Evolutionary conservation across 768 basidiomycete genomes (phyloP).

Genomic region (Phlegmacium glaucopus): DNA sequence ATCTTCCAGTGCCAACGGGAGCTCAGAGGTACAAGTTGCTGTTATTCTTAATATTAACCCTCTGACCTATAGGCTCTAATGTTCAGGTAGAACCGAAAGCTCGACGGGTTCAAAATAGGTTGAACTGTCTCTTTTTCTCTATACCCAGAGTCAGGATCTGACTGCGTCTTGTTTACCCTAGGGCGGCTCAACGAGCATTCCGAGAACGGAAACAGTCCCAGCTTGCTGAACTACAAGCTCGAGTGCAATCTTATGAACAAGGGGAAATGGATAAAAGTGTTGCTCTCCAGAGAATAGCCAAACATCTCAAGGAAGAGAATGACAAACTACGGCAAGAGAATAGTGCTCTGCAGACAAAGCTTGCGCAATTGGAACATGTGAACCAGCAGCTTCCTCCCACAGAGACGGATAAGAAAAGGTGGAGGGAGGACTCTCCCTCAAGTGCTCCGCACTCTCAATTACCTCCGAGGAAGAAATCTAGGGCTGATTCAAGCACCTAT

Average conservation of each 20-base stretch:
- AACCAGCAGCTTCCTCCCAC: conserved; percentile 11
- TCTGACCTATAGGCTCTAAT: conserved; percentile 2
- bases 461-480: conserved; percentile 21
- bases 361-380: conserved; percentile 40
- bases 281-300: conserved; percentile 78
- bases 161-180: conserved; percentile 21
- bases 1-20: conserved; percentile 27
- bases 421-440: conserved; percentile 48
- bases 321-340: conserved; percentile 72
- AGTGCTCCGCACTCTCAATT: conserved; percentile 1
- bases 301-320: conserved; percentile 85
- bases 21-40: conserved; percentile 42
- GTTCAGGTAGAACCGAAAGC: conserved; percentile 50
- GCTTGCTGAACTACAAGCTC: conserved; percentile 83
- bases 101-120: conserved; percentile 78
- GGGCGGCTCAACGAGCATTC: conserved; percentile 87
- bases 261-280: conserved; percentile 89
- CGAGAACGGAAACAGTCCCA: conserved; percentile 88
- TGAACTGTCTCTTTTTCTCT: neutral
- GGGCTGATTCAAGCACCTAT: conserved; percentile 21
- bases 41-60: neutral
- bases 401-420: conserved; percentile 52
- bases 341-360: conserved; percentile 47
- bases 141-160: too few relatives aligned
- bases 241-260: conserved; percentile 81